A percentile compares a stretch with the other conserved stretches of the same genome.
Conservation (phyloP, 495 filamentous ascomycete species). For the Penicillium robsamsonii region DNA sequence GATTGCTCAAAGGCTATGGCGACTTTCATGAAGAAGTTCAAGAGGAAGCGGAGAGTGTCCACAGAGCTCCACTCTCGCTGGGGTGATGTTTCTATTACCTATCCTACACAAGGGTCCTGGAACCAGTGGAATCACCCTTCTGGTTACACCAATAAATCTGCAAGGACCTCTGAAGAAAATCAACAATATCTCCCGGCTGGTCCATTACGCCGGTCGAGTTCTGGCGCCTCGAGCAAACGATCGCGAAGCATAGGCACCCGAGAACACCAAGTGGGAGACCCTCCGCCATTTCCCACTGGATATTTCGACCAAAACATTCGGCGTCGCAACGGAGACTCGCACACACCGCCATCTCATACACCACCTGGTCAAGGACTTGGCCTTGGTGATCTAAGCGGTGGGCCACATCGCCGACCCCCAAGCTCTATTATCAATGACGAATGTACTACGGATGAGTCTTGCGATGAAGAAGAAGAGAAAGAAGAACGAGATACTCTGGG, state of each 20-base stretch:
- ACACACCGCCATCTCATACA: conserved; percentile 4
- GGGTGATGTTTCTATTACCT: conserved; percentile 44
- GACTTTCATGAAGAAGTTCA: conserved; percentile 36
- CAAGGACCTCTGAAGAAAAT: conserved; percentile 1
- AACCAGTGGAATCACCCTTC: conserved; percentile 36
- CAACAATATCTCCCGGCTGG: conserved; percentile 15
- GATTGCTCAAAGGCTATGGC: conserved; percentile 34
- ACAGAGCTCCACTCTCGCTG: conserved; percentile 44
- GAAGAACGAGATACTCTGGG: conserved; percentile 23
- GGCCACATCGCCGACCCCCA: neutral
- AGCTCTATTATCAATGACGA: conserved; percentile 6
- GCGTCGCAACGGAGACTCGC: conserved; percentile 17
- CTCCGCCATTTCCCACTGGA: conserved; percentile 34
- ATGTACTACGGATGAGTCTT: conserved; percentile 22
- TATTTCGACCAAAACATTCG: conserved; percentile 39
- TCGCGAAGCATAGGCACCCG: conserved; percentile 11
- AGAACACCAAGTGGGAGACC: conserved; percentile 11
- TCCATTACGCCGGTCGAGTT: conserved; percentile 1
- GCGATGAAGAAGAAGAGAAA: conserved; percentile 20
- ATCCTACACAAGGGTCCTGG: conserved; percentile 46
- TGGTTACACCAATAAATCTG: conserved; percentile 16
- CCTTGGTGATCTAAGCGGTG: conserved; percentile 8
- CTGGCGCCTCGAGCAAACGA: neutral
- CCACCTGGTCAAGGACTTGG: conserved; percentile 16
- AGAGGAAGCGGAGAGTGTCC: conserved; percentile 40